These are phyloP conservation scores for Lentinula guzmanii DNA, from an alignment of 768 basidiomycete genomes.

Conservation along the genomic window DNA sequence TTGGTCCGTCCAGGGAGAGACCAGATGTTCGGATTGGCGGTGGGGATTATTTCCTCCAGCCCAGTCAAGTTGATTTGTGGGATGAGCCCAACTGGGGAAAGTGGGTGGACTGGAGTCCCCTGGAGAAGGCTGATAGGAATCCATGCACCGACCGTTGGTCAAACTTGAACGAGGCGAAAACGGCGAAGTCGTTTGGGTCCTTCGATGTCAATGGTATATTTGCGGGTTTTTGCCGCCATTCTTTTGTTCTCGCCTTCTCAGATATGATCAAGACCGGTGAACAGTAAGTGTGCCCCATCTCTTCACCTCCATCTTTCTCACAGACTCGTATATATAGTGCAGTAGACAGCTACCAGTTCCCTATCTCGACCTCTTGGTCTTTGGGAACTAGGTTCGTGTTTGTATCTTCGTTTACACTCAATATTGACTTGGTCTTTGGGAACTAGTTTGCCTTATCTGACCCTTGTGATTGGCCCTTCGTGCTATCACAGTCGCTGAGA, in stretches of 20 bases:
- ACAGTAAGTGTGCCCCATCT: not conserved
- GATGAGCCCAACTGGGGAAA: conserved; percentile 5
- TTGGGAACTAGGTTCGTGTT: no score
- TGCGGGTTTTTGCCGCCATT: conserved; percentile 16
- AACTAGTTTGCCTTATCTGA: no score
- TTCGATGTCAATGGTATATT: conserved; percentile 19
- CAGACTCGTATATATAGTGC: no score
- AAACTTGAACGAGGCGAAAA: conserved; percentile 9
- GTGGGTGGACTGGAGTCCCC: no score
- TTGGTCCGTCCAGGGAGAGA: conserved; percentile 8
- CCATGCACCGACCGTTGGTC: conserved; percentile 11
- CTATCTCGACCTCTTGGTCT: no score
- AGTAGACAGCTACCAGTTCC: no score
- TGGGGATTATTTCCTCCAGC: conserved; percentile 15
- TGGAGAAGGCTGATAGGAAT: not conserved
- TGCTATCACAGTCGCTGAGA: no score
- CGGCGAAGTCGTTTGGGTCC: conserved; percentile 10
- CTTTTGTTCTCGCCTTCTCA: conserved; percentile 12
- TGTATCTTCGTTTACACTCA: no score
- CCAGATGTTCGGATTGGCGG: conserved; percentile 8
- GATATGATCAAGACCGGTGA: conserved; percentile 26
- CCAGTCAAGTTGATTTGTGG: conserved; percentile 17
- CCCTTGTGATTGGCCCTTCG: no score
- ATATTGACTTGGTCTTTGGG: no score
- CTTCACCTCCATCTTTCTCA: not conserved